Percentiles rank a stretch among this genome's conserved stretches.
Evolutionary conservation across 768 basidiomycete species (phyloP).

Genomic region (Suillus subaureus): DNA sequence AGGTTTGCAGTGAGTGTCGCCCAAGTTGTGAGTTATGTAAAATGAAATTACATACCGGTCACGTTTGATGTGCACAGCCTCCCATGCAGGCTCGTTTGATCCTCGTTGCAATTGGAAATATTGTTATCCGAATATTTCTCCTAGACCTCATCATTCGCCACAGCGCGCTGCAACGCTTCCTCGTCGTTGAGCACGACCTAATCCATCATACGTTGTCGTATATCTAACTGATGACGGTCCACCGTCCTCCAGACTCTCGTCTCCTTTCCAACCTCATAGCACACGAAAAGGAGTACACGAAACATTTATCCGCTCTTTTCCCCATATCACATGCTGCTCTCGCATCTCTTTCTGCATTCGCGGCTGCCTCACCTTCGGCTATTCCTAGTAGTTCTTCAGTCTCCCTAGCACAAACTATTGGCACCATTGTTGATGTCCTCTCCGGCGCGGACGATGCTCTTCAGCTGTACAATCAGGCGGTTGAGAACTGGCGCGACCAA

Average conservation of each 20-base stretch:
- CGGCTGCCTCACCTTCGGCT: slow-evolving; percentile 62
- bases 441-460: slow-evolving; percentile 71
- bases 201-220: neutral
- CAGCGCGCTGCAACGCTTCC: slow-evolving; percentile 5
- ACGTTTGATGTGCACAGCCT: too few relatives aligned
- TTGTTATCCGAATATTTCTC: neutral
- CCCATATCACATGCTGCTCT: slow-evolving; percentile 61
- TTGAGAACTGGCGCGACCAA: slow-evolving; percentile 68
- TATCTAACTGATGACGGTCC: slow-evolving; percentile 51
- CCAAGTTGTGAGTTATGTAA: too few relatives aligned
- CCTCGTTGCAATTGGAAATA: neutral
- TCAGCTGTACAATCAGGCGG: slow-evolving; percentile 54
- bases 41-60: too few relatives aligned
- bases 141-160: neutral
- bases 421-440: slow-evolving; percentile 56
- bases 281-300: slow-evolving; percentile 73
- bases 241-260: slow-evolving; percentile 72
- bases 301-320: slow-evolving; percentile 58
- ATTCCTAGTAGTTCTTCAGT: slow-evolving; percentile 41
- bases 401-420: slow-evolving; percentile 20
- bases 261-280: slow-evolving; percentile 67
- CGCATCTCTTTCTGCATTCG: slow-evolving; percentile 72
- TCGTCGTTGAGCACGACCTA: neutral
- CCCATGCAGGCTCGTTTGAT: neutral
- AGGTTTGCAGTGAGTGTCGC: slow-evolving; percentile 13